Evolutionary conservation across 2,329 filamentous ascomycete genomes (phyloP).

Genomic region (Beauveria asiatica): DNA sequence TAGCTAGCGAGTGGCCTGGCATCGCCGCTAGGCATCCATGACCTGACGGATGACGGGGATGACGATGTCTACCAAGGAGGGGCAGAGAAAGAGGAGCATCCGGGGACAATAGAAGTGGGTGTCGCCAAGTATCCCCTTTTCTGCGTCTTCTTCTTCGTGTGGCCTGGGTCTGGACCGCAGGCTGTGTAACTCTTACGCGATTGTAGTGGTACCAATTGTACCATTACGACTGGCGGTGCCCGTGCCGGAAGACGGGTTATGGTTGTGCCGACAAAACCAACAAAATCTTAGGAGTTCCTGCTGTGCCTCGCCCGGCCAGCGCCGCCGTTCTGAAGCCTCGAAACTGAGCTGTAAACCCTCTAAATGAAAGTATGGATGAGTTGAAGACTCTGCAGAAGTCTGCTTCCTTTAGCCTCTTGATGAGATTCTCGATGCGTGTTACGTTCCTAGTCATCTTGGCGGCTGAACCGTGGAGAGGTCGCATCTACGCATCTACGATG

Average conservation of each 20-base stretch:
- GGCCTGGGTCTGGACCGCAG: too few species aligned
- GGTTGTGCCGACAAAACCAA: too few species aligned
- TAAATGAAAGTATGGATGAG: not conserved
- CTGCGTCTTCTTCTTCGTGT: too few species aligned
- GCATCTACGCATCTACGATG: too few species aligned
- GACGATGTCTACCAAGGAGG: too few species aligned
- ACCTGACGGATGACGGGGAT: too few species aligned
- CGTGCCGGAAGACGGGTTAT: not conserved
- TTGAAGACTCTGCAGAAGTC: not conserved
- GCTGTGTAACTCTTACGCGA: too few species aligned
- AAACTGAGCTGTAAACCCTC: not conserved
- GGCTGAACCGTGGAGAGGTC: not conserved
- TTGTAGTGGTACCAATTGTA: not conserved
- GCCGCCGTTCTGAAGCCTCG: not conserved
- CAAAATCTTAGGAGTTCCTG: not conserved
- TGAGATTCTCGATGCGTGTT: not conserved
- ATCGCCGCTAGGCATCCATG: too few species aligned
- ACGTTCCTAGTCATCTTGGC: not conserved
- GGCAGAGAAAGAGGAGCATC: too few species aligned
- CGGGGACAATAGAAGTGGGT: too few species aligned
- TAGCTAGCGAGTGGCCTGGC: too few species aligned
- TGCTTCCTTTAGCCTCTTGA: not conserved
- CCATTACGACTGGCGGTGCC: not conserved
- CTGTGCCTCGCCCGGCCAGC: not conserved
- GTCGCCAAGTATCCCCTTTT: too few species aligned